These are phyloP conservation scores for Diplodia mutila DNA, from an alignment of 2,329 filamentous ascomycete genomes.

Conservation along the genomic window DNA sequence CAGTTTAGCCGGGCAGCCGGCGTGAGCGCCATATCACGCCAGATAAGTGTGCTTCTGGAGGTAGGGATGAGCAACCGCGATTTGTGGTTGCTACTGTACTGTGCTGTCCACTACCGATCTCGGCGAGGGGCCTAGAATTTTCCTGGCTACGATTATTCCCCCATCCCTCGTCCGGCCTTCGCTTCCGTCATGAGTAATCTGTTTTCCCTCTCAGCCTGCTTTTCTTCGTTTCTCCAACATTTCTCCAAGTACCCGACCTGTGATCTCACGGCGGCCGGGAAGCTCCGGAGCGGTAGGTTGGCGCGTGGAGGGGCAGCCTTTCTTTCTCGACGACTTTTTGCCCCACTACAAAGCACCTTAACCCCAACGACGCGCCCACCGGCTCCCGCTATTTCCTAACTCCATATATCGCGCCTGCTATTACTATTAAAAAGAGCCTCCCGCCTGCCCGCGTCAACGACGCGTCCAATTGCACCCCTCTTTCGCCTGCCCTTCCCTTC, in stretches of 20 bases:
- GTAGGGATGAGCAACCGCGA: neutral
- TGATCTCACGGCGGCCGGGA: conserved; percentile 11
- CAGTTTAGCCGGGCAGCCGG: neutral
- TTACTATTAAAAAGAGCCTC: neutral
- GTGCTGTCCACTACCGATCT: conserved; percentile 8
- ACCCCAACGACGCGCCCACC: neutral
- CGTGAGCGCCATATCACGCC: neutral
- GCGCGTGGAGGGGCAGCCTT: neutral
- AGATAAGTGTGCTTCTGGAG: neutral
- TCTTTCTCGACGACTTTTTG: conserved; percentile 10
- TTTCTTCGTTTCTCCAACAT: neutral
- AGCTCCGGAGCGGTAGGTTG: neutral
- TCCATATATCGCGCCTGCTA: conserved; percentile 10
- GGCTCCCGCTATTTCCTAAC: conserved; percentile 8
- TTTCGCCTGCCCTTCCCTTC: neutral
- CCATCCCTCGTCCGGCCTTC: neutral
- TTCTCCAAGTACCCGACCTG: neutral
- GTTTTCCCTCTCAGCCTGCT: neutral
- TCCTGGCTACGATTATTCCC: neutral
- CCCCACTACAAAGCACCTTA: conserved; percentile 5
- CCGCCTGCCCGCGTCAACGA: conserved; percentile 9
- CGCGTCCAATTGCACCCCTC: neutral
- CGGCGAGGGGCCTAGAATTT: conserved; percentile 18
- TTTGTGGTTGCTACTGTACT: neutral
- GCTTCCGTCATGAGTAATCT: conserved; percentile 12